phyloP scores from a whole-genome alignment of 345 rosid species.

The Heritiera fomes region DNA sequence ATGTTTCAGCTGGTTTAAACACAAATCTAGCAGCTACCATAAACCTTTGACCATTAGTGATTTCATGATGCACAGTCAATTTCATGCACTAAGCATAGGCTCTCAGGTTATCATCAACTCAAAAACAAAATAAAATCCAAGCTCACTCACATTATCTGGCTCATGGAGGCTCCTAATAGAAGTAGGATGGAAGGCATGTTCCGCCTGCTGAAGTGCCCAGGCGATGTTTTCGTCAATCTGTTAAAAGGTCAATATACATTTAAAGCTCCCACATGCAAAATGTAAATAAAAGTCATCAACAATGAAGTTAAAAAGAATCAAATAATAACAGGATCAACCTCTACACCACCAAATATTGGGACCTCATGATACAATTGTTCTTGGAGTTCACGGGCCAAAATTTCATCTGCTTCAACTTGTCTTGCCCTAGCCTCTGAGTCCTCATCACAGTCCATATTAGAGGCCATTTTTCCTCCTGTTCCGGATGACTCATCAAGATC shows the following conservation, averaged over 20 bases:
- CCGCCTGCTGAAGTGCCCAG: slow-evolving; percentile 65
- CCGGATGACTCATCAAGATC: slow-evolving; percentile 55
- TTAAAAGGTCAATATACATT: slow-evolving; percentile 20
- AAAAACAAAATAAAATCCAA: not conserved
- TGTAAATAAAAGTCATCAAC: slow-evolving; percentile 4
- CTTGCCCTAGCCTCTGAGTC: slow-evolving; percentile 58
- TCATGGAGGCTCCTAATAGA: slow-evolving; percentile 31
- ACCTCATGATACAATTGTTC: slow-evolving; percentile 76
- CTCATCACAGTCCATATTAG: slow-evolving; percentile 32
- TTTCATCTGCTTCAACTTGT: slow-evolving; percentile 93
- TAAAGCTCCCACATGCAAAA: slow-evolving; percentile 10
- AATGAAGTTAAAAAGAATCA: slow-evolving; percentile 15
- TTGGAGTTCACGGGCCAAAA: slow-evolving; percentile 85
- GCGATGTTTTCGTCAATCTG: slow-evolving; percentile 70
- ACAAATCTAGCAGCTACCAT: slow-evolving; percentile 12
- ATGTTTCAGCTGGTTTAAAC: not conserved
- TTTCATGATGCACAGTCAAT: not conserved
- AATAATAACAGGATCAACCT: slow-evolving; percentile 43
- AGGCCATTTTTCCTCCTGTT: slow-evolving; percentile 27
- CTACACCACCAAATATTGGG: slow-evolving; percentile 34
- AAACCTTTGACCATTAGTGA: not conserved
- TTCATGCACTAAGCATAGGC: not conserved
- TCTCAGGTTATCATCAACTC: not conserved
- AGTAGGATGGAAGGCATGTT: slow-evolving; percentile 39
- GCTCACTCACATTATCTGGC: slow-evolving; percentile 44